Evolutionary conservation across 306 rosid genomes (phyloP).

Genomic region (Vigna radiata): DNA sequence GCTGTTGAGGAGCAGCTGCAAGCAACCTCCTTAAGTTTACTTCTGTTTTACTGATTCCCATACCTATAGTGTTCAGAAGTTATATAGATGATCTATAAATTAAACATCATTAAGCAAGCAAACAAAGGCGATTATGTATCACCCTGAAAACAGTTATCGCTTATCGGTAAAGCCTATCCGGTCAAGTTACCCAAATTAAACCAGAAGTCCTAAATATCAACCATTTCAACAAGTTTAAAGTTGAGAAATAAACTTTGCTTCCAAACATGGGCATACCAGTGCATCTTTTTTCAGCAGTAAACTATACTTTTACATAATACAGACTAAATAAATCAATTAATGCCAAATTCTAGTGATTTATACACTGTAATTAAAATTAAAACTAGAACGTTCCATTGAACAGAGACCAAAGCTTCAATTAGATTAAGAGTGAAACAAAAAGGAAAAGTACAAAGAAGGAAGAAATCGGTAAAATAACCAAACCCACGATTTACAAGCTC

Average conservation of each 20-base stretch:
- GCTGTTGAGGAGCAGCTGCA: slow-evolving; percentile 86
- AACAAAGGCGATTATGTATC: neutral
- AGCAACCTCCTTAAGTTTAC: slow-evolving; percentile 89
- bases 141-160: neutral
- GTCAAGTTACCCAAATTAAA: neutral
- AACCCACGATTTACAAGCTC: too few species aligned
- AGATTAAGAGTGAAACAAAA: neutral
- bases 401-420: neutral
- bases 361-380: neutral
- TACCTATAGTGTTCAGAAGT: slow-evolving; percentile 49
- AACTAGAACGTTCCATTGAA: neutral
- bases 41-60: slow-evolving; percentile 86
- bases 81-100: slow-evolving; percentile 17
- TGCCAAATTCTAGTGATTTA: too few species aligned
- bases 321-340: too few species aligned
- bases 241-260: neutral
- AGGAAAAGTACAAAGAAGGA: too few species aligned
- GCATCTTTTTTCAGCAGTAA: neutral
- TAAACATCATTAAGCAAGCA: slow-evolving; percentile 14
- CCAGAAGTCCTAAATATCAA: neutral
- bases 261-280: neutral
- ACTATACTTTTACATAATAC: too few species aligned
- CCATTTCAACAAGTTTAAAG: neutral
- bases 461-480: too few species aligned
- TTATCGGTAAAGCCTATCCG: neutral